A percentile compares a stretch with the other conserved stretches of the same genome.
These are phyloP conservation scores for Fistulinella prunicolor DNA, from an alignment of 768 basidiomycete species.

Conservation along the genomic window DNA sequence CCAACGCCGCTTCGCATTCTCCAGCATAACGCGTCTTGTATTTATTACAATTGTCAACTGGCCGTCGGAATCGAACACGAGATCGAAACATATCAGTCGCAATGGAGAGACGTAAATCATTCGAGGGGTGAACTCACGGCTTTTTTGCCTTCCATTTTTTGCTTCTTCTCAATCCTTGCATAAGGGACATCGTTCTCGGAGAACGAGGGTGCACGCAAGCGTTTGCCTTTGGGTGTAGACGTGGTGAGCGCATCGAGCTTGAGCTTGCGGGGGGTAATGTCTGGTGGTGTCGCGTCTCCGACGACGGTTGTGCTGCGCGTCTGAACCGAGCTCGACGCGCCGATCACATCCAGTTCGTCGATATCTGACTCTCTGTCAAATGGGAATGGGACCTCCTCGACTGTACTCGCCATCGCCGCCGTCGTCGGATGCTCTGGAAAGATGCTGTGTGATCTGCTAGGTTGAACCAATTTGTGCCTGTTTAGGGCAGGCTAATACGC, in stretches of 20 bases:
- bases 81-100: neutral
- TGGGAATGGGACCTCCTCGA: slow-evolving; percentile 10
- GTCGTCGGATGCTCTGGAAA: neutral
- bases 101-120: neutral
- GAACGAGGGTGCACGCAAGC: slow-evolving; percentile 11
- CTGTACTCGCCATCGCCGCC: slow-evolving; percentile 2
- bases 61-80: neutral
- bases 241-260: slow-evolving; percentile 9
- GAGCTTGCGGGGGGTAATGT: neutral
- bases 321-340: slow-evolving; percentile 19
- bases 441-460: neutral
- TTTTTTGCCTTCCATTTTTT: slow-evolving; percentile 38
- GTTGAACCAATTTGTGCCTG: neutral
- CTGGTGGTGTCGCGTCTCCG: slow-evolving; percentile 27
- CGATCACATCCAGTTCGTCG: slow-evolving; percentile 33
- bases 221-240: slow-evolving; percentile 18
- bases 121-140: slow-evolving; percentile 30
- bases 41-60: slow-evolving; percentile 43
- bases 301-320: slow-evolving; percentile 29
- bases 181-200: neutral
- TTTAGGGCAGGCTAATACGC: slow-evolving; percentile 30
- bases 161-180: slow-evolving; percentile 23
- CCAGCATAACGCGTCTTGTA: slow-evolving; percentile 36
- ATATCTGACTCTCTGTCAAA: slow-evolving; percentile 10
- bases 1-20: slow-evolving; percentile 46